These are phyloP conservation scores for Globisporangium iwayamae DNA, from an alignment of 352 stramenopile species.

Conservation along the genomic window DNA sequence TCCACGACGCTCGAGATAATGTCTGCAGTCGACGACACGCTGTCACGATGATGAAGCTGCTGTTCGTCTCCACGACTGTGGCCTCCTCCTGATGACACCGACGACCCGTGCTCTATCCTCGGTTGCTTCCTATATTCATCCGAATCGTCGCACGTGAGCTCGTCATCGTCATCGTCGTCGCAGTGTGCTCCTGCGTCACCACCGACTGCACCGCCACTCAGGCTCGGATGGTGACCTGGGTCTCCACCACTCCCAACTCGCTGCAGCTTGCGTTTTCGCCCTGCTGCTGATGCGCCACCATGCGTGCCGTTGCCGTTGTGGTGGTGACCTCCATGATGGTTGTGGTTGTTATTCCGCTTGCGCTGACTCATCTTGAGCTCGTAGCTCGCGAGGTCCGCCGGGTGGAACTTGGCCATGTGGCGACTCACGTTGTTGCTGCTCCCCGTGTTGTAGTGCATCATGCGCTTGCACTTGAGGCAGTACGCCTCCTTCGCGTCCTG, in stretches of 20 bases:
- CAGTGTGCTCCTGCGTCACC: background rate
- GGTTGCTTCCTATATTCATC: constrained; percentile 11
- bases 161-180: constrained; percentile 11
- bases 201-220: background rate
- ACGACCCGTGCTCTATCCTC: constrained; percentile 5
- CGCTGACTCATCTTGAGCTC: constrained; percentile 28
- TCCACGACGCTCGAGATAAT: constrained; percentile 30
- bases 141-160: constrained; percentile 10
- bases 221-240: background rate
- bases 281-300: constrained; percentile 17
- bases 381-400: constrained; percentile 33
- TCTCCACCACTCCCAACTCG: background rate
- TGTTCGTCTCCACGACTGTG: constrained; percentile 5
- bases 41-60: background rate
- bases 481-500: constrained; percentile 51
- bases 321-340: constrained; percentile 6
- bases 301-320: background rate
- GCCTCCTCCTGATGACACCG: background rate
- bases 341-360: constrained; percentile 6
- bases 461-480: constrained; percentile 51
- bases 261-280: constrained; percentile 27
- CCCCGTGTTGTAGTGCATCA: constrained; percentile 55
- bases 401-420: constrained; percentile 54
- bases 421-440: constrained; percentile 57
- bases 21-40: constrained; percentile 4